Evolutionary conservation across 805 yeast genomes (phyloP).

Genomic region (Lachancea mirantina): DNA sequence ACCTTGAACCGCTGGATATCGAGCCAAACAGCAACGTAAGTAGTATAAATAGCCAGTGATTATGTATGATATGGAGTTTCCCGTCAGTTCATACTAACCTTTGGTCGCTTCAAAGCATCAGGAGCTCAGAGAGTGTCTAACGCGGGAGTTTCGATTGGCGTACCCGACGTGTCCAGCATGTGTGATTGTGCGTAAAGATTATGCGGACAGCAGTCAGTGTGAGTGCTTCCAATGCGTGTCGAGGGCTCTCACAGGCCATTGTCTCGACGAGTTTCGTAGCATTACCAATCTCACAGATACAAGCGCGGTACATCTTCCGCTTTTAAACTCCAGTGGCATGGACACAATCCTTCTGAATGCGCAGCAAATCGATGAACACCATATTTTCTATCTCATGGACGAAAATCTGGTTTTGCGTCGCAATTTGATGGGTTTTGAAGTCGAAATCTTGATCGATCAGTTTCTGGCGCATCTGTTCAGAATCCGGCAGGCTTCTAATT

Average conservation of each 20-base stretch:
- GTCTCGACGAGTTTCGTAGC: constrained; percentile 13
- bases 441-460: constrained; percentile 1
- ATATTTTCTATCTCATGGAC: too few relatives aligned
- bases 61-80: too few relatives aligned
- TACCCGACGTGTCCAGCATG: constrained; percentile 15
- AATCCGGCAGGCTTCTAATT: not conserved
- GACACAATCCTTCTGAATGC: too few relatives aligned
- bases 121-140: constrained; percentile 10
- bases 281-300: too few relatives aligned
- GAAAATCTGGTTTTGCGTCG: not conserved
- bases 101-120: not conserved
- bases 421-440: constrained; percentile 1
- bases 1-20: too few relatives aligned
- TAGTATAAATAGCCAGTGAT: too few relatives aligned
- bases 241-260: constrained; percentile 10
- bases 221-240: constrained; percentile 18
- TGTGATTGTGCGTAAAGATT: constrained; percentile 9
- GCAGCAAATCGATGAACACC: too few relatives aligned
- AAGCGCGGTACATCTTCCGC: too few relatives aligned
- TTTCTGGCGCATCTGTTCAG: not conserved
- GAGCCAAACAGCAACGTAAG: too few relatives aligned
- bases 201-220: constrained; percentile 16
- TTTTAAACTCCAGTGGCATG: too few relatives aligned
- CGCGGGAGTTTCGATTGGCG: constrained; percentile 9
- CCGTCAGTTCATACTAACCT: too few relatives aligned